Evolutionary conservation across 2,329 filamentous ascomycete genomes (phyloP).

Genomic region (Pyrenochaeta sp.): DNA sequence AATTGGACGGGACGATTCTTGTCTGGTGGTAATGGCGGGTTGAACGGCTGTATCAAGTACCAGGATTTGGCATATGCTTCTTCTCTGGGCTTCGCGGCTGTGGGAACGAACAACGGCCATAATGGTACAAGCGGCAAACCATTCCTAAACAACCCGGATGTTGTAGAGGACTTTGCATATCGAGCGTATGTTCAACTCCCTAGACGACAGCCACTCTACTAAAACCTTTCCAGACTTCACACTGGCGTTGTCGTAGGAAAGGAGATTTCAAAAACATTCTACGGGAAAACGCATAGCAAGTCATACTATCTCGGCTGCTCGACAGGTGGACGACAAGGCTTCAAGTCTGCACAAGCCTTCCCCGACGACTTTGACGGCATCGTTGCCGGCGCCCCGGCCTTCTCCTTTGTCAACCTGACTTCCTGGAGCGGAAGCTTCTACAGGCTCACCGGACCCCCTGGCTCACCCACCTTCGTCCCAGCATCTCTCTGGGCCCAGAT

Average conservation of each 20-base stretch:
- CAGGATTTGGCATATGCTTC: conserved; percentile 49
- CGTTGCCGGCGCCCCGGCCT: conserved; percentile 43
- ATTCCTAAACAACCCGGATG: conserved; percentile 56
- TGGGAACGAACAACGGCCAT: conserved; percentile 54
- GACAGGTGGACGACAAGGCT: conserved; percentile 48
- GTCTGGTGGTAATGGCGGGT: conserved; percentile 49
- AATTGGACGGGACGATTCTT: conserved; percentile 51
- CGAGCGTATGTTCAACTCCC: conserved; percentile 49
- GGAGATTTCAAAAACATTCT: conserved; percentile 50
- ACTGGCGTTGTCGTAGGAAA: conserved; percentile 48
- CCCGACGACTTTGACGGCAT: conserved; percentile 49
- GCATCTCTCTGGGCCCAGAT: conserved; percentile 48
- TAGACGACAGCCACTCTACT: too few species aligned
- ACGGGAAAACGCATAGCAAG: conserved; percentile 51
- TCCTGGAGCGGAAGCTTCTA: conserved; percentile 45
- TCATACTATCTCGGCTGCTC: conserved; percentile 49
- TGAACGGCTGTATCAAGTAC: conserved; percentile 51
- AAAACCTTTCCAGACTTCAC: conserved; percentile 36
- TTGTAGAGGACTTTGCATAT: conserved; percentile 59
- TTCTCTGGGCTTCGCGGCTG: conserved; percentile 49
- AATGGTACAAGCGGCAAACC: conserved; percentile 54
- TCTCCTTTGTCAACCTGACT: conserved; percentile 44
- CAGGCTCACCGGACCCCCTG: conserved; percentile 30
- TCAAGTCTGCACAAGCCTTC: conserved; percentile 42
- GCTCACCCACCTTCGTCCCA: conserved; percentile 50